These are phyloP conservation scores for Medicago truncatula DNA, from an alignment of 306 rosid species.

Conservation along the genomic window DNA sequence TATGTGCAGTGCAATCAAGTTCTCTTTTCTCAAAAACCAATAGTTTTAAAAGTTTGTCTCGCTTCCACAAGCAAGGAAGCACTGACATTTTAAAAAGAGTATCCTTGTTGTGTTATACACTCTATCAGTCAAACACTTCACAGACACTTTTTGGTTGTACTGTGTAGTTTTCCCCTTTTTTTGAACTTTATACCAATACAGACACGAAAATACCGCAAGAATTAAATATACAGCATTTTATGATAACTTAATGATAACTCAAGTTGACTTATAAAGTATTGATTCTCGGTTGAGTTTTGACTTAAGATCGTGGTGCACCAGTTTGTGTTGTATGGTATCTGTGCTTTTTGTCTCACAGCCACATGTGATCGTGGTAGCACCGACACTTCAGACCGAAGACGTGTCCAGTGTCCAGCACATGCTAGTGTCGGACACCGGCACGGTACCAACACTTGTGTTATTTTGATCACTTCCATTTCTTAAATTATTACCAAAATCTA, in stretches of 20 bases:
- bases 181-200: neutral
- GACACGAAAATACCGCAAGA: neutral
- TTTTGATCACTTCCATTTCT: neutral
- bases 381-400: neutral
- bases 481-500: neutral
- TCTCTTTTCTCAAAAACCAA: conserved; percentile 27
- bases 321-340: neutral
- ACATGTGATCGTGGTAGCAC: neutral
- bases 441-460: neutral
- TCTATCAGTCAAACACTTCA: neutral
- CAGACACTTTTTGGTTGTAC: neutral
- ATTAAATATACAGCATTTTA: neutral
- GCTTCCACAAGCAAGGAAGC: conserved; percentile 4
- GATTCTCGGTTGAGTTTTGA: neutral
- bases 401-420: neutral
- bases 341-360: neutral
- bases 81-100: conserved; percentile 2
- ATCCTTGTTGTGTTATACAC: conserved; percentile 6
- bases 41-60: conserved; percentile 7
- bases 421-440: neutral
- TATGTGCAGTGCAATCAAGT: neutral
- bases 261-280: neutral
- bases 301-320: neutral
- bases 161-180: neutral
- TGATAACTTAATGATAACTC: neutral